Conservation (phyloP, 2,329 filamentous ascomycete species). For the Rhynchosporium graminicola region DNA sequence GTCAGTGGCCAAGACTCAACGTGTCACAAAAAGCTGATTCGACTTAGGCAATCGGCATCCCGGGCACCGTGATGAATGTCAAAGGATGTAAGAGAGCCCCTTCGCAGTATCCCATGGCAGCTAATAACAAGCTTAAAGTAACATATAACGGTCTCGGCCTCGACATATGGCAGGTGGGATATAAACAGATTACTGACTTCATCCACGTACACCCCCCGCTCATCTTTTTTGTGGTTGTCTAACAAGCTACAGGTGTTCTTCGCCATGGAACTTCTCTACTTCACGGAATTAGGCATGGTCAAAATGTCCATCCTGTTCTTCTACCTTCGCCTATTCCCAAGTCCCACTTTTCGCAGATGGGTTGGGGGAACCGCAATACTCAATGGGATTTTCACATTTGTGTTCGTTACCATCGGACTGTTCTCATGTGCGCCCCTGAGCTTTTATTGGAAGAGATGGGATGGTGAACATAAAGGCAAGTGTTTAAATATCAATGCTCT, state of each 20-base stretch:
- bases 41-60: background rate
- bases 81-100: background rate
- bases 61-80: background rate
- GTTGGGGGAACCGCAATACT: constrained; percentile 48
- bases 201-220: background rate
- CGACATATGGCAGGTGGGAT: constrained; percentile 7
- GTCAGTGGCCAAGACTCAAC: background rate
- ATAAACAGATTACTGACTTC: constrained; percentile 10
- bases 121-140: background rate
- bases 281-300: constrained; percentile 47
- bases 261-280: constrained; percentile 48
- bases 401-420: constrained; percentile 42
- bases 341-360: constrained; percentile 42
- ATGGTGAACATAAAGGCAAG: constrained; percentile 47
- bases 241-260: constrained; percentile 1
- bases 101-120: background rate
- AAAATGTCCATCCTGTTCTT: constrained; percentile 57
- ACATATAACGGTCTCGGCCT: constrained; percentile 5
- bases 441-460: constrained; percentile 57
- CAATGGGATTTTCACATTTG: constrained; percentile 44
- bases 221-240: background rate
- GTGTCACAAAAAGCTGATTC: background rate
- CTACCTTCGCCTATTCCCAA: constrained; percentile 56
- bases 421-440: constrained; percentile 55
- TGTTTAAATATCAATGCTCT: constrained; percentile 54